Evolutionary conservation across 768 basidiomycete genomes (phyloP).

Genomic region (Rhizopogon vinicolor): DNA sequence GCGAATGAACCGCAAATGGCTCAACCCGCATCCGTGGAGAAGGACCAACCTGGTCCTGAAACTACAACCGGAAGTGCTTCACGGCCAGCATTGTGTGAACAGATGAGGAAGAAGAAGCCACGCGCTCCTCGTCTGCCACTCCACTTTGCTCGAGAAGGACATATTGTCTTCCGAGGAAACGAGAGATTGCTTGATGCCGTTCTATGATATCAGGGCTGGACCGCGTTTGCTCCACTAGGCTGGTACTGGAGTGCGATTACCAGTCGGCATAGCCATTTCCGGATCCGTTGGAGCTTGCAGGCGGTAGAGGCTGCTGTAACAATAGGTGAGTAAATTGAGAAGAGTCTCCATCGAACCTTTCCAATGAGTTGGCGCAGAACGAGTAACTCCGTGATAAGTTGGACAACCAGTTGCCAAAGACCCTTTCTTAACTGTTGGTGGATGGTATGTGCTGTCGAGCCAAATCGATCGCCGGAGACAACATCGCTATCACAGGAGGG

Average conservation of each 20-base stretch:
- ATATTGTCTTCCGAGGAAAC: conserved; percentile 65
- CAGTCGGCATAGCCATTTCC: too few species aligned
- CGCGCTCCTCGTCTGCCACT: conserved; percentile 43
- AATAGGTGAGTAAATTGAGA: too few species aligned
- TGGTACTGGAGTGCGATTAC: too few species aligned
- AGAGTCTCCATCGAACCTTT: too few species aligned
- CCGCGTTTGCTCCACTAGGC: not conserved
- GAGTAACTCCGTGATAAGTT: conserved; percentile 29
- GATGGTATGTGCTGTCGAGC: conserved; percentile 30
- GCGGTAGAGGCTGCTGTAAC: too few species aligned
- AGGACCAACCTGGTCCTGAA: not conserved
- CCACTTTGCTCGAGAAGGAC: conserved; percentile 61
- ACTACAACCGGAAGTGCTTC: not conserved
- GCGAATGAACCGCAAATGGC: not conserved
- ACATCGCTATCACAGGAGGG: conserved; percentile 34
- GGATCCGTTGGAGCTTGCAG: too few species aligned
- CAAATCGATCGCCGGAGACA: conserved; percentile 34
- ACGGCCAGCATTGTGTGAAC: not conserved
- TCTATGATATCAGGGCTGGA: not conserved
- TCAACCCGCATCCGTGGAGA: not conserved
- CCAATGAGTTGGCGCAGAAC: conserved; percentile 25
- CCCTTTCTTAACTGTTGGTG: conserved; percentile 38
- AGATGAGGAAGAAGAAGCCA: conserved; percentile 13
- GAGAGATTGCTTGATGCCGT: conserved; percentile 29
- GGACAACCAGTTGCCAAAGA: conserved; percentile 37